Percentiles rank a stretch among this genome's conserved stretches.
Conservation (phyloP, 2,329 filamentous ascomycete species). For the Aspergillus clavatus region DNA sequence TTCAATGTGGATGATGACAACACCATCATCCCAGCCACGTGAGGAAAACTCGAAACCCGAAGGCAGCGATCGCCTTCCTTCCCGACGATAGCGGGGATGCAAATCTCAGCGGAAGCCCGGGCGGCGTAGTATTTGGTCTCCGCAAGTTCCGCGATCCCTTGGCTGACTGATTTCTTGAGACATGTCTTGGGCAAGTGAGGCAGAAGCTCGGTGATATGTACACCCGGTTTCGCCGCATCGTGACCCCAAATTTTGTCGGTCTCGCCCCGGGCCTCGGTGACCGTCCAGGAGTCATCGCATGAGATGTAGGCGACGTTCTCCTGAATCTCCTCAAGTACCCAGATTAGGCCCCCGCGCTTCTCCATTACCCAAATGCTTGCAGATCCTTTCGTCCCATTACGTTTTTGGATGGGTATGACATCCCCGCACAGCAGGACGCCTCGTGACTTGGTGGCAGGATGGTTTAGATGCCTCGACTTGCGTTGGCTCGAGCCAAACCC, state of each 20-base stretch:
- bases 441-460: slow-evolving; percentile 69
- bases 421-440: slow-evolving; percentile 92
- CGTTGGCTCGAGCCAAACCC: slow-evolving; percentile 47
- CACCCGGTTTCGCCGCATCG: slow-evolving; percentile 60
- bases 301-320: slow-evolving; percentile 79
- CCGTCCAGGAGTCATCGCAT: slow-evolving; percentile 70
- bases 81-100: slow-evolving; percentile 78
- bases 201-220: slow-evolving; percentile 72
- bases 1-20: slow-evolving; percentile 71
- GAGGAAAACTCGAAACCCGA: slow-evolving; percentile 87
- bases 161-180: slow-evolving; percentile 60
- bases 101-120: slow-evolving; percentile 68
- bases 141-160: slow-evolving; percentile 72
- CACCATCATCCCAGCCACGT: slow-evolving; percentile 95
- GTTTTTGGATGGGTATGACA: slow-evolving; percentile 95
- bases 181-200: slow-evolving; percentile 73
- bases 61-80: slow-evolving; percentile 67
- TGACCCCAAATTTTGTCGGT: slow-evolving; percentile 81
- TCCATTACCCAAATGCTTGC: slow-evolving; percentile 99
- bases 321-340: slow-evolving; percentile 96
- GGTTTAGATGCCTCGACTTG: slow-evolving; percentile 57
- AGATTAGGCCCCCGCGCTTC: slow-evolving; percentile 87
- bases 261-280: slow-evolving; percentile 68
- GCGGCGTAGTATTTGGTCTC: slow-evolving; percentile 79
- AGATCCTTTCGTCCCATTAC: slow-evolving; percentile 85